Percentiles rank a stretch among this genome's conserved stretches.
phyloP scores from a whole-genome alignment of 768 basidiomycete species.

The Mycena galericulata region DNA sequence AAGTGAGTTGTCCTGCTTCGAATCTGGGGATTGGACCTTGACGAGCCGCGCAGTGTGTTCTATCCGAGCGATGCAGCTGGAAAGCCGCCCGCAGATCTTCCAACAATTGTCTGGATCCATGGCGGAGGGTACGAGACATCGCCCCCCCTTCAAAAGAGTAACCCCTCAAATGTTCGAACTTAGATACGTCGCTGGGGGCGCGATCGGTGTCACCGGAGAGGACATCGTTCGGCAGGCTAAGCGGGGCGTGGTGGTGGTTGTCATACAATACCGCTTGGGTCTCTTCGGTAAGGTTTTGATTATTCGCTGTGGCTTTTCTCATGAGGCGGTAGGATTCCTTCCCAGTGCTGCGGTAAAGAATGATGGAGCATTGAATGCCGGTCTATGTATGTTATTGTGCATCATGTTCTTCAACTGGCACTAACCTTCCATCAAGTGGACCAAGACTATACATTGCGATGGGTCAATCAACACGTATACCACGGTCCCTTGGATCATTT shows the following conservation, averaged over 20 bases:
- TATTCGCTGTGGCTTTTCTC: background rate
- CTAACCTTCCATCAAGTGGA: conserved; percentile 35
- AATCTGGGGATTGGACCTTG: background rate
- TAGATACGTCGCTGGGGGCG: conserved; percentile 48
- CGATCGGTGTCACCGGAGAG: conserved; percentile 44
- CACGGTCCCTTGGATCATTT: background rate
- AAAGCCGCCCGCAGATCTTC: conserved; percentile 40
- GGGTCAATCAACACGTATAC: conserved; percentile 44
- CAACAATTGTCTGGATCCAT: conserved; percentile 59
- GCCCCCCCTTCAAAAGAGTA: background rate
- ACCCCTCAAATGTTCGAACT: conserved; percentile 35
- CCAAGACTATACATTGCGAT: conserved; percentile 43
- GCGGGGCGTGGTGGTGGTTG: conserved; percentile 49
- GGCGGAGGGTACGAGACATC: conserved; percentile 48
- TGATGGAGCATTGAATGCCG: conserved; percentile 43
- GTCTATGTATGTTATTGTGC: conserved; percentile 36
- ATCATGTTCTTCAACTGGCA: background rate
- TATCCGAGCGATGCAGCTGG: conserved; percentile 46
- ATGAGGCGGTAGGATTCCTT: conserved; percentile 39
- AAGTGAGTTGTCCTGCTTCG: background rate
- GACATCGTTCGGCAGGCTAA: conserved; percentile 51
- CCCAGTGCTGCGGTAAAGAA: conserved; percentile 40
- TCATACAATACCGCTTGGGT: conserved; percentile 59
- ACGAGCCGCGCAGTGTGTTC: conserved; percentile 43
- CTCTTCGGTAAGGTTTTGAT: conserved; percentile 37